Evolutionary conservation across 257 asterid genomes (phyloP), one percentile per base, ranked within the genome.

Genomic region (Striga asiatica): DNA sequence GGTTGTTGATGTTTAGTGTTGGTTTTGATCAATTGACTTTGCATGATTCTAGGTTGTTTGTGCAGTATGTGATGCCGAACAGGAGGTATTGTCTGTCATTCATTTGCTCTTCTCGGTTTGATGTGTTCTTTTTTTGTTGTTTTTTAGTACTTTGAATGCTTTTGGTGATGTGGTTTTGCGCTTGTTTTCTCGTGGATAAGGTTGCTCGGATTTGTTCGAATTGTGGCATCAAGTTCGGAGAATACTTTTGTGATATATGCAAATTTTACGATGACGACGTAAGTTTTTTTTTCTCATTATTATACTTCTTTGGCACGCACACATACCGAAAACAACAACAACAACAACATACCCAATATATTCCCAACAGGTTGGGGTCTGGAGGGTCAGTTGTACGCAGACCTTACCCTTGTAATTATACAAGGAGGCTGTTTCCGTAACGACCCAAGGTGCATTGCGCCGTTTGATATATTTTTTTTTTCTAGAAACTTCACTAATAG

Each of bases 221-320:
- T 11, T 89, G 97, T 21, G 91, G 94, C 14, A 65, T 89, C 63
- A 83, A 81, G 72, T 83, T 89, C 56, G 97, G 97, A 14, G 93
- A 83, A 38, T 89, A 85, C 76, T 89, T 83, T 78, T 89, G 96
- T 65, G 29, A 65, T 42, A 79, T 76, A 69, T 89, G 97, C 74
- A 83, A 70, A 58, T 85, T 89, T 74, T 81, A 72, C 34, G 97
- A 89, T 29, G 97, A 89, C 58, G 88, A 85, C 39, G 97, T 85
- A 78, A 79, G 50, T 2, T 14, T 43, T 19, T 3, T 7, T 13
- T 12, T 12, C 35, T 55, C 49, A 39, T 42, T 54, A 4, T 27
- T 43, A 10, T 35, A 42, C 43, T 65, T 58, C 71, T 21, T 46
- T 21, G 48, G n/a, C n/a, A n/a, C n/a, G n/a, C n/a, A n/a, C n/a